Base-by-base conservation (phyloP, 1,139 yeast species). In the Wickerhamiella infanticola region DNA sequence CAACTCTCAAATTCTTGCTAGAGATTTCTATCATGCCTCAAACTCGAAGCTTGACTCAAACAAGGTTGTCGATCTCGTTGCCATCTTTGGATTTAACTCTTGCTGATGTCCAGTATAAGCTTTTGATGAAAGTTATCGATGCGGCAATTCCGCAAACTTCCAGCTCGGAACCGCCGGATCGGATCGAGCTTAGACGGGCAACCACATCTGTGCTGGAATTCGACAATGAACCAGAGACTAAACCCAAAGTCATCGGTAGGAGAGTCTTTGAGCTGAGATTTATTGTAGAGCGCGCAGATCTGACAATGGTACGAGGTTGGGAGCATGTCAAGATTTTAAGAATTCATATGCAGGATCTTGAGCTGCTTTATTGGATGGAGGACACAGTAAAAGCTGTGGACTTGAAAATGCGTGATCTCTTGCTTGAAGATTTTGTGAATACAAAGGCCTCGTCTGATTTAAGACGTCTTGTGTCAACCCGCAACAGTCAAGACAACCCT, bases 71-170 rank as follows among this genome's bases (percentile, higher is more conserved):
- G 25, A 96, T 94, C 11, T 78, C 78, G 51, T 73, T 93, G n/a
- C 95, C 96, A 0, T 66, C 67, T 35, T 70, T 93, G 50, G 69
- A 70, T 35, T 76, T 93, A 6, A 73, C 82, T 27, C 64, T 90
- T 58, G 84, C 85, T 54, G 98, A 93, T 59, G 81, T 79, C 54
- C 95, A 93, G 58, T 93, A 93, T 64, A 83, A 85, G 59, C 76
- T 88, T 1, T 68, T 90, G 57, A 79, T 90, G 88, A 76, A 79
- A 48, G 67, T 90, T 42, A 65, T 86, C 43, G 82, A 81, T 49
- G 72, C 69, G 24, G 76, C 82, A 29, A 69, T 88, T 18, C 96
- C 96, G 1, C 24, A 23, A 9, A 26, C 13, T 5, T n/a, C 25
- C 26, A n/a, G 27, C 13, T 53, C 54, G 35, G 27, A 27, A 25